phyloP scores from a whole-genome alignment of 2,329 filamentous ascomycete genomes.

The Botrytis galanthina region DNA sequence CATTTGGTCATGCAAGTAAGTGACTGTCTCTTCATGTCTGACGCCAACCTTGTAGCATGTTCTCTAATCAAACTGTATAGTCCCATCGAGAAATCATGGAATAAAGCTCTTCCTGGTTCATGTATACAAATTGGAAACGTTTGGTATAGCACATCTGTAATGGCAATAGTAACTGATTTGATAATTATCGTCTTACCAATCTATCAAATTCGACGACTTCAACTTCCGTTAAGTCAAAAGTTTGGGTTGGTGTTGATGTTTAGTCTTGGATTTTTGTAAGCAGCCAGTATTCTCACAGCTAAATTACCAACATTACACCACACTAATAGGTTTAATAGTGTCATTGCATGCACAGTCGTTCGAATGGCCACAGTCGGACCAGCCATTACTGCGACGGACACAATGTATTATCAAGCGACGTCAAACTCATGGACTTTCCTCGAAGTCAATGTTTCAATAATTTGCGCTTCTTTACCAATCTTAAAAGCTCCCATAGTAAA shows the following conservation, averaged over 20 bases:
- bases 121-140: conserved; percentile 7
- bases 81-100: conserved; percentile 3
- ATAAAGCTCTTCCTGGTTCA: conserved; percentile 22
- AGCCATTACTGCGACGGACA: neutral
- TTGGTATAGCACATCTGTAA: conserved; percentile 59
- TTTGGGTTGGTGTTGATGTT: neutral
- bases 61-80: neutral
- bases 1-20: conserved; percentile 7
- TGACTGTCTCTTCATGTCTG: neutral
- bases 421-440: conserved; percentile 37
- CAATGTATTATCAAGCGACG: conserved; percentile 46
- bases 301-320: neutral
- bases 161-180: conserved; percentile 64
- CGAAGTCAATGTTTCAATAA: conserved; percentile 40
- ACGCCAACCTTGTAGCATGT: neutral
- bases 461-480: conserved; percentile 42
- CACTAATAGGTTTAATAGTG: neutral
- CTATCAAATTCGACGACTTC: conserved; percentile 48
- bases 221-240: neutral
- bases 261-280: neutral
- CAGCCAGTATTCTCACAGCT: neutral
- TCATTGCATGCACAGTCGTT: neutral
- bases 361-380: neutral
- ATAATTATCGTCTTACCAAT: conserved; percentile 54
- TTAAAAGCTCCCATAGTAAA: conserved; percentile 2